phyloP scores from a whole-genome alignment of 1,284 basidiomycete species.

The Papiliotrema terrestris region DNA sequence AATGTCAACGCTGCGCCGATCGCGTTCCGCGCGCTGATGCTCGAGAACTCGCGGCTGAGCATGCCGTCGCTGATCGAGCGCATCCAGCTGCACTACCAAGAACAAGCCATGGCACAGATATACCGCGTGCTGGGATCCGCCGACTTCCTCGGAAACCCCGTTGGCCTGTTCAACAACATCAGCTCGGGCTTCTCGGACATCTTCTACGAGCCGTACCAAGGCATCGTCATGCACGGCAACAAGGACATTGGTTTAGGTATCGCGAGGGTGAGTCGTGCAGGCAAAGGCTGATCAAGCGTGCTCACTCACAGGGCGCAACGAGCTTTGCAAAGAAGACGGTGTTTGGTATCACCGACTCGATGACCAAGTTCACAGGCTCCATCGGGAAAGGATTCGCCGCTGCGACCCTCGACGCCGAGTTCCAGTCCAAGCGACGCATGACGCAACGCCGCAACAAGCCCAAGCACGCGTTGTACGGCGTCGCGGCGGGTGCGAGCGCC shows the following conservation, averaged over 20 bases:
- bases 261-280: conserved; percentile 64
- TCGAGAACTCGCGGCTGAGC: conserved; percentile 91
- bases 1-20: conserved; percentile 98
- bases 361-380: conserved; percentile 96
- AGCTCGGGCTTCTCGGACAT: conserved; percentile 98
- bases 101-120: conserved; percentile 89
- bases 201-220: conserved; percentile 98
- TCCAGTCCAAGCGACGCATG: conserved; percentile 83
- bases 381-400: conserved; percentile 96
- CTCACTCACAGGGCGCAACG: conserved; percentile 71
- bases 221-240: conserved; percentile 95
- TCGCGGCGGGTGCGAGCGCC: conserved; percentile 89
- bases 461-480: conserved; percentile 94
- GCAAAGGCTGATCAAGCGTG: neutral
- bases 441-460: conserved; percentile 89
- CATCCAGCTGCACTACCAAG: conserved; percentile 87
- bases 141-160: conserved; percentile 78
- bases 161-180: conserved; percentile 97
- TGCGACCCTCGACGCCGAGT: conserved; percentile 94
- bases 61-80: conserved; percentile 79
- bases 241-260: conserved; percentile 95
- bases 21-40: conserved; percentile 87
- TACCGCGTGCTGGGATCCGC: conserved; percentile 96
- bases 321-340: conserved; percentile 99
- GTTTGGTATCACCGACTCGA: conserved; percentile 90